A percentile compares a stretch with the other conserved stretches of the same genome.
Evolutionary conservation across 2,329 filamentous ascomycete genomes (phyloP).

Genomic region (Aspergillus novoparasiticus): DNA sequence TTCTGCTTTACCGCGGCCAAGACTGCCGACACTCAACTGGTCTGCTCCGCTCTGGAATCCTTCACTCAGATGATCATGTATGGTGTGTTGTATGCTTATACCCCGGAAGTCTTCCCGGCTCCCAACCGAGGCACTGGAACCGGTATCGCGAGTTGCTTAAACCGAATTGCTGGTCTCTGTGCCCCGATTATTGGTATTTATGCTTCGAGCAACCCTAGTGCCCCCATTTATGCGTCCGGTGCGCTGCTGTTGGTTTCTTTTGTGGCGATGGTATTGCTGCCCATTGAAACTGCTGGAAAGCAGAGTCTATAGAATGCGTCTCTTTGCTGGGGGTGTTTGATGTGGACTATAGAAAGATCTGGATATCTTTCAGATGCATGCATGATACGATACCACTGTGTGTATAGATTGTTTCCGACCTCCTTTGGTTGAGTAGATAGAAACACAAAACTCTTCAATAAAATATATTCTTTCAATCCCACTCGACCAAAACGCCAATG

Average conservation of each 20-base stretch:
- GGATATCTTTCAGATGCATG: background rate
- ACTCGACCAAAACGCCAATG: no score
- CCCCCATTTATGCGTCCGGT: constrained; percentile 48
- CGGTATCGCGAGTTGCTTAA: constrained; percentile 44
- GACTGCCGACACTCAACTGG: constrained; percentile 51
- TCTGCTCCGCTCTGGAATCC: constrained; percentile 53
- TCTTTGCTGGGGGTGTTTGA: background rate
- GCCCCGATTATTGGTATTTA: constrained; percentile 48
- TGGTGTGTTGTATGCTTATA: constrained; percentile 58
- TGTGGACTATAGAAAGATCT: background rate
- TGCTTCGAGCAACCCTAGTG: constrained; percentile 37
- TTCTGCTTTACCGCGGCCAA: constrained; percentile 57
- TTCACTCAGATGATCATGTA: constrained; percentile 60
- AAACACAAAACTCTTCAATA: no score
- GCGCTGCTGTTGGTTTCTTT: constrained; percentile 45
- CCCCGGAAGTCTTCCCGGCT: constrained; percentile 57
- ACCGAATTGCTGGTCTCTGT: constrained; percentile 45
- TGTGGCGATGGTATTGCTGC: constrained; percentile 45
- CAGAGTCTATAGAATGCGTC: constrained; percentile 35
- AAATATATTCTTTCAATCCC: no score
- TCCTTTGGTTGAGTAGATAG: background rate
- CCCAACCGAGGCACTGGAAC: constrained; percentile 55
- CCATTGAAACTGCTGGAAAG: constrained; percentile 48
- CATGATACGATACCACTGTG: background rate
- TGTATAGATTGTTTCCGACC: background rate